These are phyloP conservation scores for Arctium minus DNA, from an alignment of 129 eudicot species.

Conservation along the genomic window DNA sequence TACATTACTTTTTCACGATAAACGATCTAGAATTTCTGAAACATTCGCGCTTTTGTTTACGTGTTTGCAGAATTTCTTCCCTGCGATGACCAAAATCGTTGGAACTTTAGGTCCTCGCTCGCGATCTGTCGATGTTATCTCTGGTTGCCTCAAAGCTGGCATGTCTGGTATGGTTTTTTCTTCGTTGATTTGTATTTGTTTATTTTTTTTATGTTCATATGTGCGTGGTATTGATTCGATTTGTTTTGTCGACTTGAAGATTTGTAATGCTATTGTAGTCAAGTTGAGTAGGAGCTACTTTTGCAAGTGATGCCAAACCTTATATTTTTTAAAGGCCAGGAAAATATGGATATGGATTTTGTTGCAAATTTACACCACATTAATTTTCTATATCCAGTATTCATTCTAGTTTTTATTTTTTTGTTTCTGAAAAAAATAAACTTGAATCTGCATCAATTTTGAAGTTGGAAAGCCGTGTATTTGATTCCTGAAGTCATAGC, in stretches of 20 bases:
- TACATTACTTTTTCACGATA: not conserved
- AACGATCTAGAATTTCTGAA: slow-evolving; percentile 17
- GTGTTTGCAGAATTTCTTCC: slow-evolving; percentile 61
- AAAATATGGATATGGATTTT: not conserved
- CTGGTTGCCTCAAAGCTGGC: slow-evolving; percentile 77
- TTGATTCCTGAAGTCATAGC: not conserved
- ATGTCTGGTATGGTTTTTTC: slow-evolving; percentile 53
- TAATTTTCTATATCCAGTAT: not conserved
- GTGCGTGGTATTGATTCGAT: not conserved
- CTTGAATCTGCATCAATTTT: not conserved
- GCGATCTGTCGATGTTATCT: slow-evolving; percentile 70
- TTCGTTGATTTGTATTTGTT: not conserved
- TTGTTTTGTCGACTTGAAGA: not conserved
- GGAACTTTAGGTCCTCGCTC: slow-evolving; percentile 92
- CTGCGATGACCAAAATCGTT: slow-evolving; percentile 92
- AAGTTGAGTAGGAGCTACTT: not conserved
- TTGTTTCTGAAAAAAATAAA: not conserved
- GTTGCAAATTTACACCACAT: not conserved
- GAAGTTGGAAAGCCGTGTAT: not conserved
- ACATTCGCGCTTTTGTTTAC: not conserved
- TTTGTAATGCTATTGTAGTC: slow-evolving; percentile 7
- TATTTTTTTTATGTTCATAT: not conserved
- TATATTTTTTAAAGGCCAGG: not conserved
- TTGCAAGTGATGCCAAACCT: not conserved
- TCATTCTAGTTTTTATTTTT: not conserved